Base-by-base conservation (phyloP, 305 asterid genomes). In the Fraxinus dipetala region DNA sequence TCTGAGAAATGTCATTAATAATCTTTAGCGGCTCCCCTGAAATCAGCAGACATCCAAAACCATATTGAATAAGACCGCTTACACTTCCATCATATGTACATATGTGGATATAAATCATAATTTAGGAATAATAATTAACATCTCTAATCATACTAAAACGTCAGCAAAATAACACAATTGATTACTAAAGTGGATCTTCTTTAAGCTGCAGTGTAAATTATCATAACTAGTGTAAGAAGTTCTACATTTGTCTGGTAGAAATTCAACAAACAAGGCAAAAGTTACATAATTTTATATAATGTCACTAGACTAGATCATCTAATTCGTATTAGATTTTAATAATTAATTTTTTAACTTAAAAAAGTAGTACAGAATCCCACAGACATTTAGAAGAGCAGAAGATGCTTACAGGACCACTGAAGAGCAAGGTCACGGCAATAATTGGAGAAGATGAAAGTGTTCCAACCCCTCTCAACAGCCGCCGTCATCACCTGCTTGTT, bases 391-490 rank as follows among this genome's bases (percentile, higher is more conserved):
- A 74, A 79, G 74, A 63, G 30, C 31, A 61, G 75, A 14, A 6
- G 40, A 28, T 56, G 82, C 94, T 88, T 88, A 95, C 98, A 85
- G 79, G 92, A 86, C 97, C 98, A 95, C 6, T 95, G 91, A 73
- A 75, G 81, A 79, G 98, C 96, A 76, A 95, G 90, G 72, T 89
- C 85, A 3, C 92, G 96, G 76, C 83, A 79, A 67, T 84, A 69
- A 13, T 91, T 78, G 61, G 83, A 85, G 84, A 95, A 95, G 36
- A 95, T 78, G 78, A 95, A 91, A 78, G 95, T 92, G 72, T 80
- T 87, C 98, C 98, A 95, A 40, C 97, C 98, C 81, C 97, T 90
- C 84, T 93, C 98, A 18, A 91, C 93, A 18, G 98, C 95, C 73
- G 93, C 90, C 5, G 96, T 93, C 98, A 95, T 92, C 36, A 91